Conservation (phyloP, 257 asterid genomes). For the Solanum virginianum region DNA sequence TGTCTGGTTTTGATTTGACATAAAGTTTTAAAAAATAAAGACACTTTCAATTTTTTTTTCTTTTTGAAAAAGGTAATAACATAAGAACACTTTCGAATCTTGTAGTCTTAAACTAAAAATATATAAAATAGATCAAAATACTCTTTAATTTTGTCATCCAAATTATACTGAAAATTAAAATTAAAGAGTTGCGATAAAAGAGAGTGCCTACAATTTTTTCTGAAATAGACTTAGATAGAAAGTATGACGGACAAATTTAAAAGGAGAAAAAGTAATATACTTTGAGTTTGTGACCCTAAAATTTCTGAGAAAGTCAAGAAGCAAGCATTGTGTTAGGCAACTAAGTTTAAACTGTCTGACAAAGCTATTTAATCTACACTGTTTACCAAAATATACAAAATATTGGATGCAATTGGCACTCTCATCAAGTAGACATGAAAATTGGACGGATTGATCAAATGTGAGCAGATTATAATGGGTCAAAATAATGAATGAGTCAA, state of each 20-base stretch:
- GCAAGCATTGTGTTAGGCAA: background rate
- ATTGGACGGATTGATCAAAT: no score
- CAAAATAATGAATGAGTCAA: no score
- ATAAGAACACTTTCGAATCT: background rate
- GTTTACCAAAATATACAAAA: background rate
- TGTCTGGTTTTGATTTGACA: background rate
- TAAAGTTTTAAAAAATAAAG: background rate
- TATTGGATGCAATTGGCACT: slow-evolving; percentile 1
- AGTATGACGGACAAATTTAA: background rate
- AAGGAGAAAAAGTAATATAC: background rate
- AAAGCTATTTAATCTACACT: background rate
- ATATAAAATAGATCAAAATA: background rate
- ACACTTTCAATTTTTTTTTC: background rate
- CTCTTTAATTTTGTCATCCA: background rate
- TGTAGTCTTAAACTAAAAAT: background rate
- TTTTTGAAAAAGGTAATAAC: no score
- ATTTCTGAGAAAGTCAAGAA: background rate
- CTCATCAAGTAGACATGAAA: background rate
- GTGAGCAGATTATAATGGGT: no score
- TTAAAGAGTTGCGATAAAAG: background rate
- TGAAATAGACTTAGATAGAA: no score
- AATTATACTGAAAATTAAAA: background rate
- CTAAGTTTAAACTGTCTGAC: background rate
- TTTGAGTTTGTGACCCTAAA: background rate
- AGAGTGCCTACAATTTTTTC: no score